Base-by-base conservation (phyloP, 2,329 filamentous ascomycete genomes). In the Trichophyton schoenleinii region DNA sequence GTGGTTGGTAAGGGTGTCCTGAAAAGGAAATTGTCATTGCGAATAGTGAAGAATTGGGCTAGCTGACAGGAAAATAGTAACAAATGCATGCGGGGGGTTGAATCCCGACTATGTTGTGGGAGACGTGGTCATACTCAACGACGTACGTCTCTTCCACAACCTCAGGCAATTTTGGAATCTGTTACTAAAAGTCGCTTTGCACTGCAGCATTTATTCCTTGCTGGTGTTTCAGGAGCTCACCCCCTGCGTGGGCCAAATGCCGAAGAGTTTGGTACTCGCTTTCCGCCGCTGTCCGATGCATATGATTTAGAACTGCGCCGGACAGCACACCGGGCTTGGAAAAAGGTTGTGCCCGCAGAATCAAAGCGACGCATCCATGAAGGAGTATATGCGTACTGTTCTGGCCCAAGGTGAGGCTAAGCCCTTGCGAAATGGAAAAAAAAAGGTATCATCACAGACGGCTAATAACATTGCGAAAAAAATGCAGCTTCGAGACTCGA, bases 51-150 rank as follows among this genome's bases (percentile, higher is more conserved):
- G 49, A 22, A 38, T 20, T 20, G 20, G 20, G 20, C 46, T 49
- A 49, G 25, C 18, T 28, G 20, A 41, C 58, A 44, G 13, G 38
- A 41, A 41, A 61, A 28, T 67, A 82, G 82, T 86, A 65, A 87
- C 84, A 49, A 87, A 87, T 70, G 84, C 85, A 49, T 83, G 84
- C 46, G 85, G 85, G 62, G 84, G 83, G 11, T 71, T 87, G 41
- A 87, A 87, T 70, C 77, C 80, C n/a, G 77, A 79, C 42, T 87
- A 86, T 72, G 73, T 72, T 25, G 83, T 87, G 34, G 85, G 85
- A 57, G 85, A 87, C 69, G 81, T 87, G 62, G 81, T 86, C 49
- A 72, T 85, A 57, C 68, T 87, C 61, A 85, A 86, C 67, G 84
- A 87, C 73, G 82, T 83, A 74, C 64, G 77, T 67, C 11, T n/a